Evolutionary conservation across 345 rosid species (phyloP).

Genomic region (Diplotaxis tenuifolia): DNA sequence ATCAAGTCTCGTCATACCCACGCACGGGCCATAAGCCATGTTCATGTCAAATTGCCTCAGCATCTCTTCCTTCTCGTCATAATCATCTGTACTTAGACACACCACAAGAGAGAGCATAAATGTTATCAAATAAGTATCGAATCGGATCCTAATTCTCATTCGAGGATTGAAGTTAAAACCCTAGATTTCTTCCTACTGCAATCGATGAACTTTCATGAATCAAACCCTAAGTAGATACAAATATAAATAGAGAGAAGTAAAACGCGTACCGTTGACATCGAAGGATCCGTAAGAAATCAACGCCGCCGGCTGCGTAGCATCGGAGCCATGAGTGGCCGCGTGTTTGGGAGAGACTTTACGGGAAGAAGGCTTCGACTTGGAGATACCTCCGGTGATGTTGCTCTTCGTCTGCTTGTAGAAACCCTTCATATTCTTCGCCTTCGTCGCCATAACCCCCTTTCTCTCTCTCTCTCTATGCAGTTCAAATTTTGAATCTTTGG

Average conservation of each 20-base stretch:
- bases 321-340: slow-evolving; percentile 46
- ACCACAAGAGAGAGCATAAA: neutral
- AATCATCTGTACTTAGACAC: slow-evolving; percentile 42
- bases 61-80: slow-evolving; percentile 45
- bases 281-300: slow-evolving; percentile 52
- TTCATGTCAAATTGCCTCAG: slow-evolving; percentile 80
- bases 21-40: slow-evolving; percentile 80
- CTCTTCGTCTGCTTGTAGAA: slow-evolving; percentile 63
- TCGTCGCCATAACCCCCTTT: slow-evolving; percentile 44
- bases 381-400: slow-evolving; percentile 35
- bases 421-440: slow-evolving; percentile 53
- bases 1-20: slow-evolving; percentile 63
- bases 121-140: neutral
- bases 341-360: slow-evolving; percentile 39
- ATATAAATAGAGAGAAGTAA: neutral
- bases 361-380: slow-evolving; percentile 41
- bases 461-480: slow-evolving; percentile 4
- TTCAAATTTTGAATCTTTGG: slow-evolving; percentile 42
- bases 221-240: neutral
- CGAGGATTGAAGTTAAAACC: slow-evolving; percentile 1
- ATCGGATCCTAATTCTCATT: neutral
- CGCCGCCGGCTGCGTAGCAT: slow-evolving; percentile 46
- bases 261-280: slow-evolving; percentile 27
- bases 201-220: neutral
- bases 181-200: neutral